Base-by-base conservation (phyloP, 331 rosid genomes). In the Acacia pycnantha region DNA sequence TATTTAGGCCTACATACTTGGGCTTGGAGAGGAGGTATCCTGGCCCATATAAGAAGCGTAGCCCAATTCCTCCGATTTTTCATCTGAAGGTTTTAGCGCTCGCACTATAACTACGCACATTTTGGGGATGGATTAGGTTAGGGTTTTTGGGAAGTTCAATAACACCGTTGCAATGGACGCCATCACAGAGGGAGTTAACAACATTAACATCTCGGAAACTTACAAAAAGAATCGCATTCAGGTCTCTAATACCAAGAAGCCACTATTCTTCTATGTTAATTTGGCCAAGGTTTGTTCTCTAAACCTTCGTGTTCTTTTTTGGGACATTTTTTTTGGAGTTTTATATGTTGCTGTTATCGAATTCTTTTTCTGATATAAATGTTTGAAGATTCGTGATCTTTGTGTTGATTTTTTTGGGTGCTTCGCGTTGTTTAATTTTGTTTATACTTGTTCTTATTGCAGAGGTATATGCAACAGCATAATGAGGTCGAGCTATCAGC, bases 401-500 rank as follows among this genome's bases (percentile, higher is more conserved):
- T 4, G 18, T 18, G 53, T 35, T 2, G 11, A 12, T 44, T 0
- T 37, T 3, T 43, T 2, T 27, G 46, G 70, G 58, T 24, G 12
- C 4, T 4, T 62, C 48, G 15, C 7, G 48, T 47, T 80, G 53
- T 3, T 40, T 5, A 22, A 16, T 53, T 19, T 61, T 70, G 16
- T n/a, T 77, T 24, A 0, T 65, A 12, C 51, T 8, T 84, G 65
- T 62, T 73, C 0, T 68, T 72, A 14, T 51, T 82, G 79, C 89
- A 95, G 98, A 93, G 97, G 87, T 95, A 93, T 35, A 95, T 95
- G 98, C 98, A 95, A 75, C 98, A 91, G 85, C 90, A 91, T 85
- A 88, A 93, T 71, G 98, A 95, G 88, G 98, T 95, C 33, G 98
- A 93, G 82, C 98, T 95, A 51, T 95, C 98, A 26, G 98, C 98